Base-by-base conservation (phyloP, 176 grass and related monocot species). In the Hordeum marinum region DNA sequence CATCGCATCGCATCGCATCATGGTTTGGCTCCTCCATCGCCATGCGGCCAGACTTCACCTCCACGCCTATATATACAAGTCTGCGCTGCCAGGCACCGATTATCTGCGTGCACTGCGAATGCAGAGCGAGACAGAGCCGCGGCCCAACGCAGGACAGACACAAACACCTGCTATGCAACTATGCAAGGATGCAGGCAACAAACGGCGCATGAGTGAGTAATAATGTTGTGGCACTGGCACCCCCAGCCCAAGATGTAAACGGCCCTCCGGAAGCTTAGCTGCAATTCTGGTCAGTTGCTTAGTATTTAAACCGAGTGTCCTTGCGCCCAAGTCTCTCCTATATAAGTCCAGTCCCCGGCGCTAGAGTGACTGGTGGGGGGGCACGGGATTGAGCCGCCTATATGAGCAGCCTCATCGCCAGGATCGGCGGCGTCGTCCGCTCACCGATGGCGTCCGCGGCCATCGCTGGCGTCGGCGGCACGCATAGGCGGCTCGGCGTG, bases 371-470 rank as follows among this genome's bases (percentile, higher is more conserved):
- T 67, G 55, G 70, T 50, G 54, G 57, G 27, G 27, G 31, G 32
- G 74, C 45, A 9, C 23, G 34, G 13, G 37, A 54, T 65, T 72
- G 36, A 63, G 58, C 27, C 24, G 66, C 6, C 60, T 87, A 80
- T 80, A 91, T 91, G 89, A 87, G 18, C 85, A 37, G 63, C 31
- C 69, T 91, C 60, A 0, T 54, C 40, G 3, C 11, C 60, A 75
- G 52, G 76, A 37, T 84, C n/a, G 36, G 75, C 84, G 59, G 73
- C 73, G 57, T 57, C 58, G 46, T 80, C 61, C 81, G 89, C 76
- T 84, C 80, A 52, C 37, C 81, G 50, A 87, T 84, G 89, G 85
- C 75, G 45, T 69, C 59, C 65, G 78, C 76, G 46, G 60, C 69
- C 15, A 62, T 89, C 70, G 72, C 88, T 57, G 72, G 55, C 50